Evolutionary conservation across 345 rosid genomes (phyloP).

Genomic region (Punica granatum): DNA sequence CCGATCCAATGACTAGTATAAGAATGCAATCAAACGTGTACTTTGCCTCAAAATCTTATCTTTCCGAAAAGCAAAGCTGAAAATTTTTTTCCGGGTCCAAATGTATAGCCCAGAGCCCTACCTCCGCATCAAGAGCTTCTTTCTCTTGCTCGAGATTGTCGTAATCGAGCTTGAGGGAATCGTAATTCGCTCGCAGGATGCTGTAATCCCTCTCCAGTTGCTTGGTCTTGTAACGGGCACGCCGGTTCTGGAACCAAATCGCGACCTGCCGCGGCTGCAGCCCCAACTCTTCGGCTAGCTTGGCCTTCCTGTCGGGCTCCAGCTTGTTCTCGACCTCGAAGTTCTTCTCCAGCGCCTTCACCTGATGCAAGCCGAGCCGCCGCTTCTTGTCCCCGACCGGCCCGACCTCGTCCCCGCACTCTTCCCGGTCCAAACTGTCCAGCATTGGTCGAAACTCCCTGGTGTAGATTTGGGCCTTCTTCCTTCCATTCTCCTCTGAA

Average conservation of each 20-base stretch:
- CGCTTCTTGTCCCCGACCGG: constrained; percentile 45
- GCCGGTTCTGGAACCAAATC: constrained; percentile 75
- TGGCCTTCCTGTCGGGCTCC: constrained; percentile 50
- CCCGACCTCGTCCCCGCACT: constrained; percentile 24
- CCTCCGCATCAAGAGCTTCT: constrained; percentile 32
- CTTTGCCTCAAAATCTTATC: too few species aligned
- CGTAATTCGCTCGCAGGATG: constrained; percentile 38
- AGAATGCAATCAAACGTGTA: too few species aligned
- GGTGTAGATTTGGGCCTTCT: constrained; percentile 34
- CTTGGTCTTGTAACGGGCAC: constrained; percentile 69
- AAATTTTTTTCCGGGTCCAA: background rate
- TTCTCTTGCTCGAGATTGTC: constrained; percentile 37
- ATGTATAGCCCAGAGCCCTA: constrained; percentile 5
- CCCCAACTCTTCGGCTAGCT: constrained; percentile 47
- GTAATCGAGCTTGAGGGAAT: constrained; percentile 37
- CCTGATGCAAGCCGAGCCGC: constrained; percentile 37
- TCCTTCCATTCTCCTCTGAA: constrained; percentile 26
- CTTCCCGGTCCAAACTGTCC: constrained; percentile 42
- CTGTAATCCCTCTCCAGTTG: constrained; percentile 54
- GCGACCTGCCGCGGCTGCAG: constrained; percentile 66
- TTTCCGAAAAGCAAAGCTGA: background rate
- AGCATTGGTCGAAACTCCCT: constrained; percentile 53
- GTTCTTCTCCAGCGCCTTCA: constrained; percentile 56
- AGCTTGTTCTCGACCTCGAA: constrained; percentile 62
- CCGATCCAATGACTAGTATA: too few species aligned